phyloP scores from a whole-genome alignment of 495 filamentous ascomycete species.

The Penicillium coprophilum region DNA sequence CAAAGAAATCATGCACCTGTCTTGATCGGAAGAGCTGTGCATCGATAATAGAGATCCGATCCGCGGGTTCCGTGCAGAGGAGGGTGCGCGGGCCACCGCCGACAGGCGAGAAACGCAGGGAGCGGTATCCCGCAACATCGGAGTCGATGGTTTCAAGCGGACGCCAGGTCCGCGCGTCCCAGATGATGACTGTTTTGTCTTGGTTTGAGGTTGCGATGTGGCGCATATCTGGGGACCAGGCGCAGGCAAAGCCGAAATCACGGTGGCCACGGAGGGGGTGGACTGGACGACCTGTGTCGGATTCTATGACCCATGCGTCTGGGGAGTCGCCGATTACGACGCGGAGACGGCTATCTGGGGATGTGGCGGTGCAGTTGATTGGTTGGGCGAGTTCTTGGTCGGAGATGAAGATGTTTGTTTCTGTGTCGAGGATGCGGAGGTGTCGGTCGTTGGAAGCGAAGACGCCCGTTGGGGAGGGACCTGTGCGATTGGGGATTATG shows the following conservation, averaged over 20 bases:
- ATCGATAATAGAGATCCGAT: constrained; percentile 77
- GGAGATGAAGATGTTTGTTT: constrained; percentile 63
- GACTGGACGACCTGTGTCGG: constrained; percentile 58
- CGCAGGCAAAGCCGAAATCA: constrained; percentile 86
- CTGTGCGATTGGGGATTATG: constrained; percentile 59
- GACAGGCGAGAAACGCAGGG: constrained; percentile 76
- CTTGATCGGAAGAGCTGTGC: constrained; percentile 63
- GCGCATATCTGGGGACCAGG: constrained; percentile 86
- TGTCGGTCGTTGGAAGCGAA: constrained; percentile 83
- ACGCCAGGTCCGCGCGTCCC: constrained; percentile 76
- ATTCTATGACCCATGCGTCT: constrained; percentile 60
- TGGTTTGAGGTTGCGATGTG: constrained; percentile 90
- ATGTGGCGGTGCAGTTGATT: constrained; percentile 82
- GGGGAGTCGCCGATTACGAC: constrained; percentile 69
- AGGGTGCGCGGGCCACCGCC: constrained; percentile 73
- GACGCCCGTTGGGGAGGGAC: constrained; percentile 62
- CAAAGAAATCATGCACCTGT: constrained; percentile 83
- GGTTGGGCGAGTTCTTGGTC: constrained; percentile 62
- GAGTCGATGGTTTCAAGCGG: constrained; percentile 63
- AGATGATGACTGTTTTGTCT: constrained; percentile 80
- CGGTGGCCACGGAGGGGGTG: constrained; percentile 65
- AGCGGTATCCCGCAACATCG: constrained; percentile 77
- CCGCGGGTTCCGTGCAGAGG: constrained; percentile 79
- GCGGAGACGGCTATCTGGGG: constrained; percentile 76
- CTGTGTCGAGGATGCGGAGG: constrained; percentile 73